Conservation (phyloP, 768 basidiomycete species). For the Boletus reticulatus region DNA sequence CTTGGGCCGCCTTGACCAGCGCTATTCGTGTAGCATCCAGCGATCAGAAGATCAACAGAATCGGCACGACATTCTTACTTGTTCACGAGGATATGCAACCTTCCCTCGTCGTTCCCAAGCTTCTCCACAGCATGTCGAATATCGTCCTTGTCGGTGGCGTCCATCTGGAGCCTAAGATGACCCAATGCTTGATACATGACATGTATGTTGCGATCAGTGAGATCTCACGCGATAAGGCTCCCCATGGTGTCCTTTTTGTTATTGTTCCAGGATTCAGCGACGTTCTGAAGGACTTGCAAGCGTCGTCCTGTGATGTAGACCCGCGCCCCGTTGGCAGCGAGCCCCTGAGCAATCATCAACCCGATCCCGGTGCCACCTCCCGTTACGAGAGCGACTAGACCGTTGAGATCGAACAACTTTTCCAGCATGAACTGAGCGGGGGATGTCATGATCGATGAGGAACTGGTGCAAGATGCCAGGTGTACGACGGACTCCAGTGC, state of each 20-base stretch:
- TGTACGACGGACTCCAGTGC: too few relatives aligned
- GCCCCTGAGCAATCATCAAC: constrained; percentile 66
- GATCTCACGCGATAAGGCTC: constrained; percentile 56
- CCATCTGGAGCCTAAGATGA: constrained; percentile 56
- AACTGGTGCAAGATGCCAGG: not conserved
- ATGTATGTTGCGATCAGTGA: not conserved
- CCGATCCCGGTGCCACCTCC: constrained; percentile 55
- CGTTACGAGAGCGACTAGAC: constrained; percentile 51
- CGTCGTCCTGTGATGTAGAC: constrained; percentile 80
- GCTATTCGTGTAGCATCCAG: constrained; percentile 34
- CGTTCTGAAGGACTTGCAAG: constrained; percentile 58
- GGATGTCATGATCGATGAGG: constrained; percentile 19
- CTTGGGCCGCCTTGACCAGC: constrained; percentile 73
- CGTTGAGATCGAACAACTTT: constrained; percentile 49
- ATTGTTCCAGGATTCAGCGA: constrained; percentile 46
- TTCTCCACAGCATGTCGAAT: constrained; percentile 53
- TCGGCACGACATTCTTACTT: constrained; percentile 47
- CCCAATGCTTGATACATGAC: constrained; percentile 1
- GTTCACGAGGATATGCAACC: constrained; percentile 76
- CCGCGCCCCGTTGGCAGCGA: constrained; percentile 75
- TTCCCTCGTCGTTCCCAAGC: constrained; percentile 47
- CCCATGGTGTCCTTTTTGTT: constrained; percentile 39
- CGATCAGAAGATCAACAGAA: not conserved
- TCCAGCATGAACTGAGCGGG: constrained; percentile 21
- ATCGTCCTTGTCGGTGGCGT: constrained; percentile 67